Conservation (phyloP, 352 stramenopile species). For the Phytopythium cucurbitacearum region DNA sequence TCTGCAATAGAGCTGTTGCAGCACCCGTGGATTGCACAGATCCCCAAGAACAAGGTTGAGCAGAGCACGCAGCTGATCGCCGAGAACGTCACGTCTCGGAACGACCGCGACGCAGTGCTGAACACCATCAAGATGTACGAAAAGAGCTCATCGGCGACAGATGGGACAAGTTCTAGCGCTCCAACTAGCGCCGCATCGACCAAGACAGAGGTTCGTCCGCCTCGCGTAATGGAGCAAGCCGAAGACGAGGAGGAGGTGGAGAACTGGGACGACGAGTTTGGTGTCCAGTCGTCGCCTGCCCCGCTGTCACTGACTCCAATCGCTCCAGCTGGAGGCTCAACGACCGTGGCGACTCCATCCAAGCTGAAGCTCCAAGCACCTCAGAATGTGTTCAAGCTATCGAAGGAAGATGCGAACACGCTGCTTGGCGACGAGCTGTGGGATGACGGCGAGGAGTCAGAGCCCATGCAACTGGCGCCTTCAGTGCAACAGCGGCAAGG, state of each 20-base stretch:
- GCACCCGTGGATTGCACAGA: constrained; percentile 90
- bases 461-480: neutral
- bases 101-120: constrained; percentile 74
- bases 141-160: constrained; percentile 36
- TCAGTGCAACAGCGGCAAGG: neutral
- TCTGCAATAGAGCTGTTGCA: constrained; percentile 83
- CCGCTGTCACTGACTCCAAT: constrained; percentile 15
- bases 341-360: no score
- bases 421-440: constrained; percentile 72
- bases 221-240: neutral
- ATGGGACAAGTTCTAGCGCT: constrained; percentile 1
- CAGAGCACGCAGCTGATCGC: constrained; percentile 81
- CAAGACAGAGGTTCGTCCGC: constrained; percentile 8
- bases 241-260: constrained; percentile 57
- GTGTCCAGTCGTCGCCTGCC: constrained; percentile 37
- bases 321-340: no score
- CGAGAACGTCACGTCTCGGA: constrained; percentile 68
- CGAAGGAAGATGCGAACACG: constrained; percentile 68
- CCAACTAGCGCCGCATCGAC: constrained; percentile 17
- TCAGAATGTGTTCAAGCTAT: constrained; percentile 48
- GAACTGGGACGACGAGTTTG: constrained; percentile 85
- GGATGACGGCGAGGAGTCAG: constrained; percentile 38
- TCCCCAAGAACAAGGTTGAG: constrained; percentile 85
- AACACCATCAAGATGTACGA: constrained; percentile 87
- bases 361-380: neutral